A percentile compares a stretch with the other conserved stretches of the same genome.
Conservation (phyloP, 2,329 filamentous ascomycete species). For the Knoxdaviesia proteae region DNA sequence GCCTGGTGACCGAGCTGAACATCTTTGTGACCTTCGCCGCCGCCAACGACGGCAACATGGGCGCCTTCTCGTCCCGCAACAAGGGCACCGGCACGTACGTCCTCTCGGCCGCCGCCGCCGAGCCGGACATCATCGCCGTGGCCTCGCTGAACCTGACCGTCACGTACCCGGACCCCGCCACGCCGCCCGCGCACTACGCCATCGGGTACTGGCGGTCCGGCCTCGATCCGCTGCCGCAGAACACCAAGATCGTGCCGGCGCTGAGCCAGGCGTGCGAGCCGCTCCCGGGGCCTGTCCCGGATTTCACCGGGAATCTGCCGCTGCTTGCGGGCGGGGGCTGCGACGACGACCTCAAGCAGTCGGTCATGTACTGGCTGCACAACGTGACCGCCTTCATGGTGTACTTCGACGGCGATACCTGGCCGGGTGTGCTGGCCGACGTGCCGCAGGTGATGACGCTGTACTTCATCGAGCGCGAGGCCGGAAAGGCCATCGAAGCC, state of each 20-base stretch:
- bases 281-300: slow-evolving; percentile 7
- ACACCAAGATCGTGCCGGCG: neutral
- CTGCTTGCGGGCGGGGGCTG: slow-evolving; percentile 14
- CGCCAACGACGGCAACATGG: slow-evolving; percentile 26
- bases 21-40: slow-evolving; percentile 28
- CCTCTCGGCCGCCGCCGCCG: slow-evolving; percentile 20
- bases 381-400: slow-evolving; percentile 9
- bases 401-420: slow-evolving; percentile 4
- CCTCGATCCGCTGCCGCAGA: neutral
- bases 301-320: slow-evolving; percentile 5
- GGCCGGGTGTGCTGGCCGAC: slow-evolving; percentile 5
- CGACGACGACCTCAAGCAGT: slow-evolving; percentile 8
- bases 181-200: slow-evolving; percentile 1
- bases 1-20: slow-evolving; percentile 18
- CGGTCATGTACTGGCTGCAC: slow-evolving; percentile 5
- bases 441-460: slow-evolving; percentile 11
- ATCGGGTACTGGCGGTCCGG: neutral
- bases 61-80: slow-evolving; percentile 22
- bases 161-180: slow-evolving; percentile 2
- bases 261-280: slow-evolving; percentile 8
- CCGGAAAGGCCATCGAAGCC: slow-evolving; percentile 10
- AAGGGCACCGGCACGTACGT: slow-evolving; percentile 20
- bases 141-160: neutral
- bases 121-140: neutral
- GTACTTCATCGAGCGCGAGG: slow-evolving; percentile 12